A percentile compares a stretch with the other conserved stretches of the same genome.
These are phyloP conservation scores for Salix koriyanagi DNA, from an alignment of 345 rosid genomes.

Conservation along the genomic window DNA sequence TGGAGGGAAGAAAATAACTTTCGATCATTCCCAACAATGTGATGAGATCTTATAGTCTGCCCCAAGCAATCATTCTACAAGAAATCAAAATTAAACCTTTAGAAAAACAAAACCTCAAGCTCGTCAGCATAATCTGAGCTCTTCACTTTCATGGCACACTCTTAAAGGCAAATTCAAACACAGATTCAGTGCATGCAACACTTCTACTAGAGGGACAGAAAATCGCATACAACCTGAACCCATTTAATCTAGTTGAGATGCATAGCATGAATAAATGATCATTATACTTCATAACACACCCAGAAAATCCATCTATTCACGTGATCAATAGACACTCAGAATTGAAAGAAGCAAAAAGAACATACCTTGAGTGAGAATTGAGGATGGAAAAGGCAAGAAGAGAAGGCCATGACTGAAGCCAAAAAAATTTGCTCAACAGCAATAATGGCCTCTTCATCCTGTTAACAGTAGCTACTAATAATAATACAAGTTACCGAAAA, in stretches of 20 bases:
- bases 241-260: neutral
- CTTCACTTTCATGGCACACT: neutral
- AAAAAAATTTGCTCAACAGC: conserved; percentile 16
- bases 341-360: conserved; percentile 11
- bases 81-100: conserved; percentile 16
- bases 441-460: conserved; percentile 30
- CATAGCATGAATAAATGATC: neutral
- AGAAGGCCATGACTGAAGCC: conserved; percentile 48
- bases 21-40: conserved; percentile 14
- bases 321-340: neutral
- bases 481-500: neutral
- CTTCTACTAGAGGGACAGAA: neutral
- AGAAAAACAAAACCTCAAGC: conserved; percentile 14
- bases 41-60: conserved; percentile 23
- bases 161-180: neutral
- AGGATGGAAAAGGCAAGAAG: conserved; percentile 46
- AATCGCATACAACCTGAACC: neutral
- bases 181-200: neutral
- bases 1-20: conserved; percentile 29
- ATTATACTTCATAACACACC: neutral
- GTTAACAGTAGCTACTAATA: conserved; percentile 4
- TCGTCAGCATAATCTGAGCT: neutral
- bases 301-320: neutral
- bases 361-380: conserved; percentile 41
- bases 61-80: conserved; percentile 32